phyloP scores from a whole-genome alignment of 148 eudicot species.

The Chenopodium album region DNA sequence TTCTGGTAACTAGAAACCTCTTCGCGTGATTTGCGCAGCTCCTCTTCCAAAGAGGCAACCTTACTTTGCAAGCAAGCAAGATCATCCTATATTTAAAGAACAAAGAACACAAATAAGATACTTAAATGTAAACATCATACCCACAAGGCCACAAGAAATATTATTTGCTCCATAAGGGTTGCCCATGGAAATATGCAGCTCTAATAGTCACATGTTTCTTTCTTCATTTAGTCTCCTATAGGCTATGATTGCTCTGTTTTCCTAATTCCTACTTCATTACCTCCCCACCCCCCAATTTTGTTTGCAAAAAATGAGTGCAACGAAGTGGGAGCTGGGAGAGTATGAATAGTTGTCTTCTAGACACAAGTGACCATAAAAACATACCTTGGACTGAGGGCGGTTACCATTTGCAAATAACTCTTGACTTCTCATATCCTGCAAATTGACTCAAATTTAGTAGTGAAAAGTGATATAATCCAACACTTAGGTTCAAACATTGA shows the following conservation, averaged over 20 bases:
- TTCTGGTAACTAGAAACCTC: slow-evolving; percentile 56
- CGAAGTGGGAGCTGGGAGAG: no score
- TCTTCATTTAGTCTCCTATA: neutral
- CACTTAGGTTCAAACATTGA: neutral
- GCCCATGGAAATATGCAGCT: neutral
- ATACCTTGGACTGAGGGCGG: slow-evolving; percentile 53
- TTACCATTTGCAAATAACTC: slow-evolving; percentile 50
- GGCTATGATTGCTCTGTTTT: neutral
- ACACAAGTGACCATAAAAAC: slow-evolving; percentile 5
- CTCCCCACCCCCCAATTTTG: neutral
- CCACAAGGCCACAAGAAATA: neutral
- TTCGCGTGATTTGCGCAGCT: slow-evolving; percentile 57
- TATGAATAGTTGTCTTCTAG: neutral
- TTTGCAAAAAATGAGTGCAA: neutral
- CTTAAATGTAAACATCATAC: neutral
- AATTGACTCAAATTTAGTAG: neutral
- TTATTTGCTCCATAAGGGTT: neutral
- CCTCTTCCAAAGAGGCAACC: slow-evolving; percentile 68
- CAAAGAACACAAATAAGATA: slow-evolving; percentile 1
- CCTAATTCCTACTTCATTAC: neutral
- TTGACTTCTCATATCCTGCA: slow-evolving; percentile 60
- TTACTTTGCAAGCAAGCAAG: slow-evolving; percentile 56
- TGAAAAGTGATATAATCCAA: neutral
- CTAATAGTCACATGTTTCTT: neutral
- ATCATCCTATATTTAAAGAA: slow-evolving; percentile 48